Evolutionary conservation across 805 yeast species (phyloP).

Genomic region (Saturnispora ahearnii): DNA sequence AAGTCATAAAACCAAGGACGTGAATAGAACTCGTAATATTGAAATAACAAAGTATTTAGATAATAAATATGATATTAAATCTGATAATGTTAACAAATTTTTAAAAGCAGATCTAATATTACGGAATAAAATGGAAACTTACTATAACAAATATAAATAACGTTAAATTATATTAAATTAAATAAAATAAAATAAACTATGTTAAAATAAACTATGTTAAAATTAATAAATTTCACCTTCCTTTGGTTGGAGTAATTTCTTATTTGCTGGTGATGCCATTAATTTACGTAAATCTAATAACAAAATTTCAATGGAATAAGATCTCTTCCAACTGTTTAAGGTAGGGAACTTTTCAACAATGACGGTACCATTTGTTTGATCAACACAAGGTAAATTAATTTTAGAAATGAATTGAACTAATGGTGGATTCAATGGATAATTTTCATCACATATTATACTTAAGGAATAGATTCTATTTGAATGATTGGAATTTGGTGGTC

Average conservation of each 20-base stretch:
- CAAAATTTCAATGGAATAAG: constrained; percentile 90
- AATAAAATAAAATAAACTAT: no score
- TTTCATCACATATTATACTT: constrained; percentile 69
- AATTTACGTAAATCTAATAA: constrained; percentile 80
- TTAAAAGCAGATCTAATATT: constrained; percentile 26
- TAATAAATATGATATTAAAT: constrained; percentile 22
- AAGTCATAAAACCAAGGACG: constrained; percentile 9
- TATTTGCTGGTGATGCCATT: constrained; percentile 78
- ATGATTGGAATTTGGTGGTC: constrained; percentile 79
- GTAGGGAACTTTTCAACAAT: constrained; percentile 49
- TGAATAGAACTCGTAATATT: constrained; percentile 17
- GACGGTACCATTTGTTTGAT: constrained; percentile 48
- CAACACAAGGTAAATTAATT: constrained; percentile 90
- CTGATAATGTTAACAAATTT: constrained; percentile 20
- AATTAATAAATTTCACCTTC: constrained; percentile 56
- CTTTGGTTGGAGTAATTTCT: constrained; percentile 81
- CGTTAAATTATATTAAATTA: no score
- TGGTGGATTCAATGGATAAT: constrained; percentile 89
- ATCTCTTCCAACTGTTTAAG: constrained; percentile 76
- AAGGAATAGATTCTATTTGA: constrained; percentile 90
- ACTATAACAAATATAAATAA: constrained; percentile 16
- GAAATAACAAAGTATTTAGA: constrained; percentile 33
- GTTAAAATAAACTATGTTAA: no score
- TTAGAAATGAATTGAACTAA: constrained; percentile 68
- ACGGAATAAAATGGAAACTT: constrained; percentile 22